Base-by-base conservation (phyloP, 345 rosid species). In the Corchorus olitorius region DNA sequence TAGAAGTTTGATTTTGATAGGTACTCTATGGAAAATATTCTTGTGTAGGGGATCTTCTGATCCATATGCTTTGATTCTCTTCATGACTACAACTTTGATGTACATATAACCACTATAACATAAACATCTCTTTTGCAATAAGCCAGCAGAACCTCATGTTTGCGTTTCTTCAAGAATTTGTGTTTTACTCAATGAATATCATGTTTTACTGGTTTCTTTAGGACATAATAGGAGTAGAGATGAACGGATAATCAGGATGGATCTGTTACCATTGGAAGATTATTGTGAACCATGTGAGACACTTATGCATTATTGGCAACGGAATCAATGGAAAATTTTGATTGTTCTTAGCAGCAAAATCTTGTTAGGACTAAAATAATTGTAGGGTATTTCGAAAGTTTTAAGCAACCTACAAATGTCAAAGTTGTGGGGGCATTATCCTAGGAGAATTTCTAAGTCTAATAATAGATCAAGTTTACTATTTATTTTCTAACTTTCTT, bases 1-100 rank as follows among this genome's bases (percentile, higher is more conserved):
- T 27, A 27, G 27, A 27, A 94, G 76, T 91, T 94, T 3, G 94
- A 92, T 70, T 89, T 91, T 56, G 97, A 94, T 34, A 97, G 92
- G 33, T 91, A 84, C 84, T 72, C 90, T 27, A 67, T 91, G 75
- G 97, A 86, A 76, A 88, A 91, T 66, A 88, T 92, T 75, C 91
- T 82, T 0, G 97, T 90, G 66, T 92, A 90, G 88, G 58, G 20
- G 14, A 12, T 20, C 52, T 72, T 43, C 56, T 27, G 27, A 27
- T 27, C 27, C 27, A 27, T 56, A 9, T 22, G 35, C 48, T 22
- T 54, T 61, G 12, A 45, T 37, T 72, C 39, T 59, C 61, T 74
- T 68, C n/a, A 7, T 22, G 45, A 11, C 50, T 34, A 56, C 81
- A 43, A 62, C 54, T 63, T 77, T 48, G 81, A 50, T 82, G 83